Evolutionary conservation across 2,329 filamentous ascomycete species (phyloP), one percentile per base, ranked within the genome.

Genomic region (Teratosphaeria destructans): DNA sequence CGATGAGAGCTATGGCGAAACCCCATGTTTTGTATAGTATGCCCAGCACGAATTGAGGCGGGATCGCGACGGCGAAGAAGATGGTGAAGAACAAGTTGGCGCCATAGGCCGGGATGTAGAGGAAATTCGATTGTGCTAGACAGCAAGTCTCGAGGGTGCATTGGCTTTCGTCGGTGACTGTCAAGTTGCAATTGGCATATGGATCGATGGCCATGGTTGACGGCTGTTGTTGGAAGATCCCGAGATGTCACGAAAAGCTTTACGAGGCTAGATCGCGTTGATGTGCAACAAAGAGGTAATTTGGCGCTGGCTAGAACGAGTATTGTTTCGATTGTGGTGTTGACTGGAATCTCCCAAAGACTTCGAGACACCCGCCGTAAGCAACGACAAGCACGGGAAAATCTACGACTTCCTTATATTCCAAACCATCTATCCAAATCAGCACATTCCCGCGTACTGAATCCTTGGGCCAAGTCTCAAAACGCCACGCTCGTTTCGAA

Each of bases 11-110:
- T 34, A 78, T 69, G 72, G 78, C 76, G 67, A 80, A 83, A 5
- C 80, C 81, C 78, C 80, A 85, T 63, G 82, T 82, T 59, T 76
- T 77, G 67, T 78, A 81, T 57, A 72, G 74, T 57, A 81, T 70
- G 6, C 81, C 81, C 6, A 82, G 70, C 1, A 70, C 71, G 27
- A 82, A 55, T 55, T 85, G 81, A 23, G 75, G 67, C 5, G 82
- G 14, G 2, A 79, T 74, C 55, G 78, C 73, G 3, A 81, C 23
- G 32, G 70, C 79, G 66, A 82, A 83, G 65, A 82, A 76, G 32
- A 75, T 75, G 0, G 77, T 65, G 67, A 82, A 83, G 70, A 82
- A 77, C 54, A 76, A 72, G 65, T 70, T 69, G 27, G 63, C 67
- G 29, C 62, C 63, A 29, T 82, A 69, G 43, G 71, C 76, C 0